These are phyloP conservation scores for Cyphellophora attinorum DNA, from an alignment of 2,329 filamentous ascomycete genomes.

Conservation along the genomic window DNA sequence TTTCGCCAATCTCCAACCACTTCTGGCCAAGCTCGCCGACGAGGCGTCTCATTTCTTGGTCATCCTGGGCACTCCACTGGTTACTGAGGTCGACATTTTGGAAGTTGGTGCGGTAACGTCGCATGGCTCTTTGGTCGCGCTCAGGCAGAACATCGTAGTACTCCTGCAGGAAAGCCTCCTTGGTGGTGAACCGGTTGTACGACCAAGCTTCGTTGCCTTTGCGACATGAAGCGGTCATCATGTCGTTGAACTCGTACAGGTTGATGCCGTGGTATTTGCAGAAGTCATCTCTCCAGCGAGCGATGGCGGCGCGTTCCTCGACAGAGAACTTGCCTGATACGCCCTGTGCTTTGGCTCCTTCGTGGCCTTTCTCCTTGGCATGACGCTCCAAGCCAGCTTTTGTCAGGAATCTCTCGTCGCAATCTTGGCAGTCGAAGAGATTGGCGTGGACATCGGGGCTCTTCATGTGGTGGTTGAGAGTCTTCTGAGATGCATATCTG, in stretches of 20 bases:
- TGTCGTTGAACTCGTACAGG: slow-evolving; percentile 15
- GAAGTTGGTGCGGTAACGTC: slow-evolving; percentile 34
- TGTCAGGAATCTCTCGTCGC: slow-evolving; percentile 8
- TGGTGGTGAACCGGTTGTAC: slow-evolving; percentile 18
- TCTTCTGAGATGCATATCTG: slow-evolving; percentile 3
- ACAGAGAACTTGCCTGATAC: slow-evolving; percentile 12
- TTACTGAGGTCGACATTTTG: slow-evolving; percentile 27
- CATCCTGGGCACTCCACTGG: slow-evolving; percentile 30
- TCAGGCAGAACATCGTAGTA: slow-evolving; percentile 27
- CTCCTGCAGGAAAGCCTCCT: slow-evolving; percentile 24
- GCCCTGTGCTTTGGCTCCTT: slow-evolving; percentile 7
- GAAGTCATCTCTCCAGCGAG: slow-evolving; percentile 15
- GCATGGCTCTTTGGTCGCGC: slow-evolving; percentile 28
- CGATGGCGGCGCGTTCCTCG: slow-evolving; percentile 11
- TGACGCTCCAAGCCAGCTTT: slow-evolving; percentile 8
- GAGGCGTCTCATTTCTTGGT: slow-evolving; percentile 28
- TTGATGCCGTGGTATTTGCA: slow-evolving; percentile 14
- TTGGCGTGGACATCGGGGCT: slow-evolving; percentile 6
- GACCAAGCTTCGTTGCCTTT: slow-evolving; percentile 6
- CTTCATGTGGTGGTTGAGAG: slow-evolving; percentile 6
- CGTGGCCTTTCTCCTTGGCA: slow-evolving; percentile 10
- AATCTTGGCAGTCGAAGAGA: slow-evolving; percentile 6
- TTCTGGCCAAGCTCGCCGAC: slow-evolving; percentile 24
- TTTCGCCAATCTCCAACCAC: slow-evolving; percentile 27
- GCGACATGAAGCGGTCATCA: slow-evolving; percentile 17